Percentiles rank a stretch among this genome's conserved stretches.
Conservation (phyloP, 768 basidiomycete genomes). For the Inosperma sp. region DNA sequence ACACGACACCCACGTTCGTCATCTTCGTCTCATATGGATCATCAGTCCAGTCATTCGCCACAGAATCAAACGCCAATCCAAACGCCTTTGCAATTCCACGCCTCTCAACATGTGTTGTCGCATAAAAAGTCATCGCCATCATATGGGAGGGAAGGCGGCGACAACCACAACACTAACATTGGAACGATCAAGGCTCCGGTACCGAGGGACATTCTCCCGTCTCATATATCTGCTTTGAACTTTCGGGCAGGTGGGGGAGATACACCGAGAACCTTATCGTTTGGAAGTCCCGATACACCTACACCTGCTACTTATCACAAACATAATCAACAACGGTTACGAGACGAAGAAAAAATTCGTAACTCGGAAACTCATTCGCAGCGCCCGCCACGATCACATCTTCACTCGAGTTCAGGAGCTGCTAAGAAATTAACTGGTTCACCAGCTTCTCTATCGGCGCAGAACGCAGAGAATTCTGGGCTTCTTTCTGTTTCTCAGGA, state of each 20-base stretch:
- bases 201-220: constrained; percentile 41
- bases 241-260: constrained; percentile 24
- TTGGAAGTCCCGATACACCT: constrained; percentile 39
- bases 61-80: no score
- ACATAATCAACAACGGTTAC: constrained; percentile 18
- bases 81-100: no score
- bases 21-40: no score
- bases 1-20: neutral
- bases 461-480: no score
- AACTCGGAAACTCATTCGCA: neutral
- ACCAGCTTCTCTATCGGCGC: no score
- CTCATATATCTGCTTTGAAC: constrained; percentile 37
- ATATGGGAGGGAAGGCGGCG: no score
- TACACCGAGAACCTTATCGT: constrained; percentile 21
- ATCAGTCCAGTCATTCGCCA: no score
- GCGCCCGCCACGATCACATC: constrained; percentile 40
- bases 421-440: no score
- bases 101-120: no score
- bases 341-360: no score
- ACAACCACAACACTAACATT: constrained; percentile 34
- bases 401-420: constrained; percentile 14
- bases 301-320: constrained; percentile 33
- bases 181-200: constrained; percentile 21
- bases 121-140: neutral
- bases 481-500: no score